Evolutionary conservation across 2,329 filamentous ascomycete species (phyloP), one percentile per base, ranked within the genome.

Genomic region (Epichloe hybrida): DNA sequence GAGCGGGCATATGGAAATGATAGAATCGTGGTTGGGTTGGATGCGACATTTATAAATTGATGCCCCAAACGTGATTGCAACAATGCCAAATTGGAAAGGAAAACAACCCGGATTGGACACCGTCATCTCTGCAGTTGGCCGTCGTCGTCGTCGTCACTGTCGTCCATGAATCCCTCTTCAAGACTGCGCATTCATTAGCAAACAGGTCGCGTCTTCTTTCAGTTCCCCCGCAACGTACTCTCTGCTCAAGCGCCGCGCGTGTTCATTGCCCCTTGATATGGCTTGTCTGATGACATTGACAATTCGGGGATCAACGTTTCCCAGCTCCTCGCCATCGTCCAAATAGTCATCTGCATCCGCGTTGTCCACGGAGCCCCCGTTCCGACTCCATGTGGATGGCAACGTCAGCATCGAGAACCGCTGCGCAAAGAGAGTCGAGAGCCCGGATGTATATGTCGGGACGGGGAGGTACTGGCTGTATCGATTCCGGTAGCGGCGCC

Each of bases 401-500:
- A 74, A 46, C 6, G 53, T 56, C 47, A 64, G 50, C 36, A 56
- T 56, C 39, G 64, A 51, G 41, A 67, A 56, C 35, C 62, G 61
- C 38, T 56, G 54, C n/a, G 60, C 55, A 54, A 79, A 59, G 54
- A 77, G 71, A 46, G 75, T 68, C 31, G 80, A 74, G 23, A 81
- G 57, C 54, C 79, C 70, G 7, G 70, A 67, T 5, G 76, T 82
- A 48, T 75, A 75, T 48, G 71, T 76, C 21, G 78, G 77, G 53
- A 88, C 68, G 0, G 84, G 84, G 2, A 88, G 77, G 62, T 89
- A 89, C 54, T 86, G 81, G 61, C 80, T 77, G 65, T 88, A 88
- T 53, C 84, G 80, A 58, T 75, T 76, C 55, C 79, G 81, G 65
- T 87, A 86, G 51, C 75, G 77, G 46, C 79, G 81, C 77, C 84